A percentile compares a stretch with the other conserved stretches of the same genome.
These are phyloP conservation scores for Arthrobotrys megalospora DNA, from an alignment of 2,329 filamentous ascomycete genomes.

Conservation along the genomic window DNA sequence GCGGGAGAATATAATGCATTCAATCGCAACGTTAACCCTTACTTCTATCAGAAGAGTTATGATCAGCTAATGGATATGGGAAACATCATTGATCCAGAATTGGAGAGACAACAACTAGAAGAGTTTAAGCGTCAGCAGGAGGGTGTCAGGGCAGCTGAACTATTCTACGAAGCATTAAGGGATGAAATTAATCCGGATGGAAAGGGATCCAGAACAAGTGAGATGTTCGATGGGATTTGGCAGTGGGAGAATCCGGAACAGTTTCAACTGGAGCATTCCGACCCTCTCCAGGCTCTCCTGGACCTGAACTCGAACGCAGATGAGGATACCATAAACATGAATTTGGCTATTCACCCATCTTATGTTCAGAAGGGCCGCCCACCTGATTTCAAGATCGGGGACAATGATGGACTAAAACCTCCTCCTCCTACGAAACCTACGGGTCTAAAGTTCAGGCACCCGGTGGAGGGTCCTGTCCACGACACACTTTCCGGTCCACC, in stretches of 20 bases:
- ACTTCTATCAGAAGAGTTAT: background rate
- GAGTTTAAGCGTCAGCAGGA: background rate
- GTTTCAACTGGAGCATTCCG: background rate
- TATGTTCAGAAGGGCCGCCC: no score
- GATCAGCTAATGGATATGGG: background rate
- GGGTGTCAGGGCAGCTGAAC: background rate
- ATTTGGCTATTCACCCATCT: no score
- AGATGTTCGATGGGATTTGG: background rate
- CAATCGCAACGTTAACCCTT: background rate
- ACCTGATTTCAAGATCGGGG: no score
- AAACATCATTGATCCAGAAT: background rate
- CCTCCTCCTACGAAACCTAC: background rate
- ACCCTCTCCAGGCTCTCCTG: background rate
- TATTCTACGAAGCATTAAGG: background rate
- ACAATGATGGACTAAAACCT: no score
- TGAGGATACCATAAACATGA: no score
- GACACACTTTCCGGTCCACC: background rate
- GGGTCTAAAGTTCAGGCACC: background rate
- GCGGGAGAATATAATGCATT: background rate
- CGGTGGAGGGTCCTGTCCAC: background rate
- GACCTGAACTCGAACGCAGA: background rate
- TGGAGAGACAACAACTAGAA: background rate
- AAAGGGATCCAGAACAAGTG: background rate
- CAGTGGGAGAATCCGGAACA: background rate
- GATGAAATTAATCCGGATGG: background rate